These are phyloP conservation scores for Irpex sp. DNA, from an alignment of 1,284 basidiomycete species.

Conservation along the genomic window DNA sequence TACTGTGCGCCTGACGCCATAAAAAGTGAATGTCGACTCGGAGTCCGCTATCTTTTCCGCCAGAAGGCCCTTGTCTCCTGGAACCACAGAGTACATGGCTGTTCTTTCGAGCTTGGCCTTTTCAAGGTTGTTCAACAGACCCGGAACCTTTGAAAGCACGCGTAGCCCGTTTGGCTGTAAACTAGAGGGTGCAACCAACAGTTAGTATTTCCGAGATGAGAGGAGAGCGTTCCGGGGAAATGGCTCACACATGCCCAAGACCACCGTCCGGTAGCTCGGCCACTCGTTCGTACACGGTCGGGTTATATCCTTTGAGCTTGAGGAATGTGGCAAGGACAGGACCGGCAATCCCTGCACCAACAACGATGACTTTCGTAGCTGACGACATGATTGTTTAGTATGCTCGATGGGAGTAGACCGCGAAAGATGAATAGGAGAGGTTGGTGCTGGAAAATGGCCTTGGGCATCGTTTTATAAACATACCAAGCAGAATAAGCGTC, in stretches of 20 bases:
- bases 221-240: not conserved
- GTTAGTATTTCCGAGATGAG: not conserved
- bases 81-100: slow-evolving; percentile 28
- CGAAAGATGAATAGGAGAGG: no score
- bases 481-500: no score
- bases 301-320: slow-evolving; percentile 38
- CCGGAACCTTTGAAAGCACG: slow-evolving; percentile 38
- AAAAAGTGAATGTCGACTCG: slow-evolving; percentile 8
- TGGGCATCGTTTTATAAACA: no score
- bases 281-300: slow-evolving; percentile 39
- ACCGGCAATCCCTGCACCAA: slow-evolving; percentile 36
- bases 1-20: slow-evolving; percentile 24
- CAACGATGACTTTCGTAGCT: slow-evolving; percentile 5
- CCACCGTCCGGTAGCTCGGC: slow-evolving; percentile 28
- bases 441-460: no score
- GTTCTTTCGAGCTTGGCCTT: slow-evolving; percentile 25
- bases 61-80: slow-evolving; percentile 30
- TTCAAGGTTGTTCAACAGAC: slow-evolving; percentile 26
- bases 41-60: slow-evolving; percentile 13
- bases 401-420: not conserved
- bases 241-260: slow-evolving; percentile 33
- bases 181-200: slow-evolving; percentile 18
- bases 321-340: slow-evolving; percentile 44
- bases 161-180: slow-evolving; percentile 39
- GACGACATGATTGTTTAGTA: not conserved